These are phyloP conservation scores for Monosporascus sp. DNA, from an alignment of 2,329 filamentous ascomycete genomes.

Conservation along the genomic window DNA sequence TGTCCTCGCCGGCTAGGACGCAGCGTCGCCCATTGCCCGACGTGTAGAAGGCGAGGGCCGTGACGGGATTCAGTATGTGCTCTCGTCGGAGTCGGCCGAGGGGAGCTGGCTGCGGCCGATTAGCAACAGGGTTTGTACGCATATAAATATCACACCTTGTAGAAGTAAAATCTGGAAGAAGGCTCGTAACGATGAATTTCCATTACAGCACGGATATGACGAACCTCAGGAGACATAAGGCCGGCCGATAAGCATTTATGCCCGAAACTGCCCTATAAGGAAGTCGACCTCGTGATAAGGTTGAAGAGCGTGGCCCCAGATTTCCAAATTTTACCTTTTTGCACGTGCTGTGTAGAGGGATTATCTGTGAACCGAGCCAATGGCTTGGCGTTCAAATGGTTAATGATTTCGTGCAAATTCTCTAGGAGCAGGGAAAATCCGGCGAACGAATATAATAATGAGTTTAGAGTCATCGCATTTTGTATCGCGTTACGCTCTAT, in stretches of 20 bases:
- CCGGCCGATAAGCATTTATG: not conserved
- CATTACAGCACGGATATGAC: not conserved
- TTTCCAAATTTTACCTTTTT: too few relatives aligned
- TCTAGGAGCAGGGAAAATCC: not conserved
- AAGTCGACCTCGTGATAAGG: not conserved
- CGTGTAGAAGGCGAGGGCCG: conserved; percentile 50
- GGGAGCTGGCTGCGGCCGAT: conserved; percentile 8
- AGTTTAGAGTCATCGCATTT: too few relatives aligned
- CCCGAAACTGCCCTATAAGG: not conserved
- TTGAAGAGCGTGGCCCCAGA: not conserved
- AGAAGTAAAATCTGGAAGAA: not conserved
- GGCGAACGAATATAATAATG: too few relatives aligned
- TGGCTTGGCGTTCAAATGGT: too few relatives aligned
- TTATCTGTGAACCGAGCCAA: too few relatives aligned
- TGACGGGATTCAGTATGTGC: conserved; percentile 49
- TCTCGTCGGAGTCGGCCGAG: conserved; percentile 21
- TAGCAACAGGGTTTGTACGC: not conserved
- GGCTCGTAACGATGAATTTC: not conserved
- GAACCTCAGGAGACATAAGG: not conserved
- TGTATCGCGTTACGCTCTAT: too few relatives aligned
- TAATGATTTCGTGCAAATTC: conserved; percentile 6
- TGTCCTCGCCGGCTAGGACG: conserved; percentile 56
- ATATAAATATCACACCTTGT: not conserved
- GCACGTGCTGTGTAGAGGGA: too few relatives aligned
- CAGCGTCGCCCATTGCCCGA: conserved; percentile 27